A percentile compares a stretch with the other conserved stretches of the same genome.
Conservation (phyloP, 2,329 filamentous ascomycete species). For the Botrytis medusae region DNA sequence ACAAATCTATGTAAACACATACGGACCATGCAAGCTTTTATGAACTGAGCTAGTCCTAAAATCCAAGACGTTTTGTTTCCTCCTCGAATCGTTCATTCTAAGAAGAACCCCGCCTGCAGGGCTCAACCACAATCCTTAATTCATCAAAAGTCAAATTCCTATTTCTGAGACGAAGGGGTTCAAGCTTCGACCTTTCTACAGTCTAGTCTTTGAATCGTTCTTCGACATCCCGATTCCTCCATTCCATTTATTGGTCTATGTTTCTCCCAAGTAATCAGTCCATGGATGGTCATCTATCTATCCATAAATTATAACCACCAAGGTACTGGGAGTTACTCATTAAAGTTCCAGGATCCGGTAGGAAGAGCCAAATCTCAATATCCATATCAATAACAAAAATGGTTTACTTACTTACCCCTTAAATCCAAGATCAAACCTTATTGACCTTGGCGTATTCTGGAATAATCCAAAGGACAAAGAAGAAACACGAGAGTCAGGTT, state of each 20-base stretch:
- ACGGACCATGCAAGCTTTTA: not conserved
- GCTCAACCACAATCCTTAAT: not conserved
- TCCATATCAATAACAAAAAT: not conserved
- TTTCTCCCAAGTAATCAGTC: not conserved
- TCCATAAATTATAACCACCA: not conserved
- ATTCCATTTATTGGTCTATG: not conserved
- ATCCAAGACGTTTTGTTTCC: not conserved
- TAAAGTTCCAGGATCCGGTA: not conserved
- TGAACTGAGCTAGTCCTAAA: not conserved
- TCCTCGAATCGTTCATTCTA: not conserved
- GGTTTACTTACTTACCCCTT: not conserved
- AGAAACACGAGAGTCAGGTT: not conserved
- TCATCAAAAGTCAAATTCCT: not conserved
- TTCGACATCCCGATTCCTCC: not conserved
- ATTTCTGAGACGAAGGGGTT: constrained; percentile 1
- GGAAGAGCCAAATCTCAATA: not conserved
- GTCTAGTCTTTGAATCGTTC: not conserved
- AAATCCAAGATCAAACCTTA: not conserved
- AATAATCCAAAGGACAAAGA: not conserved
- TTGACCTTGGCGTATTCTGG: not conserved
- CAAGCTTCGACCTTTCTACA: not conserved
- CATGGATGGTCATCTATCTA: not conserved
- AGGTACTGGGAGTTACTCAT: not conserved
- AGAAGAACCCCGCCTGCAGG: constrained; percentile 1
- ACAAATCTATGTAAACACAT: not conserved